phyloP scores from a whole-genome alignment of 2,329 filamentous ascomycete species.

The Penicillium glabrum region DNA sequence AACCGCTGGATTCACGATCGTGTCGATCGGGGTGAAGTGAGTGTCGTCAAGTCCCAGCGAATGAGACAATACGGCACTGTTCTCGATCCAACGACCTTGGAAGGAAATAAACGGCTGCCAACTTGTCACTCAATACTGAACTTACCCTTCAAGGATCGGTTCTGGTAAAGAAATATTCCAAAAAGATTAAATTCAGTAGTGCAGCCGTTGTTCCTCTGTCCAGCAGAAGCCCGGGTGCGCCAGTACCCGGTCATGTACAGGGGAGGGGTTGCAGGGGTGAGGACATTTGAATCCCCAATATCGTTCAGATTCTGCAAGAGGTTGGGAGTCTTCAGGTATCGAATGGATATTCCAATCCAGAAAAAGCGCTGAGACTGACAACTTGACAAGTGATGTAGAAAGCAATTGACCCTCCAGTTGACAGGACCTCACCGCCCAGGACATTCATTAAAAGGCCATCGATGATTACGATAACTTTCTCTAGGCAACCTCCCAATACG shows the following conservation, averaged over 20 bases:
- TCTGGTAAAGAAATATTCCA: neutral
- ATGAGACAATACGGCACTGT: neutral
- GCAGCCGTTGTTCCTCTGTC: neutral
- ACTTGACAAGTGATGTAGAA: neutral
- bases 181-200: neutral
- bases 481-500: slow-evolving; percentile 26
- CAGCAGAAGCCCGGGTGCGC: neutral
- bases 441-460: neutral
- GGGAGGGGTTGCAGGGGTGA: neutral
- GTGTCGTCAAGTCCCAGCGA: neutral
- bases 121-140: too few species aligned
- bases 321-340: neutral
- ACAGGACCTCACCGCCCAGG: neutral
- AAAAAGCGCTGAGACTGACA: neutral
- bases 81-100: neutral
- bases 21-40: neutral
- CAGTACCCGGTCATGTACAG: neutral
- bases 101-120: too few species aligned
- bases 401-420: neutral
- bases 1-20: too few species aligned
- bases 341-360: neutral
- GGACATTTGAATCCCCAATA: neutral
- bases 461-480: neutral
- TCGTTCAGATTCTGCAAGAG: neutral
- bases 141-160: neutral